A percentile compares a stretch with the other conserved stretches of the same genome.
phyloP scores from a whole-genome alignment of 1,284 basidiomycete species.

The Apiotrichum akiyoshidainum region DNA sequence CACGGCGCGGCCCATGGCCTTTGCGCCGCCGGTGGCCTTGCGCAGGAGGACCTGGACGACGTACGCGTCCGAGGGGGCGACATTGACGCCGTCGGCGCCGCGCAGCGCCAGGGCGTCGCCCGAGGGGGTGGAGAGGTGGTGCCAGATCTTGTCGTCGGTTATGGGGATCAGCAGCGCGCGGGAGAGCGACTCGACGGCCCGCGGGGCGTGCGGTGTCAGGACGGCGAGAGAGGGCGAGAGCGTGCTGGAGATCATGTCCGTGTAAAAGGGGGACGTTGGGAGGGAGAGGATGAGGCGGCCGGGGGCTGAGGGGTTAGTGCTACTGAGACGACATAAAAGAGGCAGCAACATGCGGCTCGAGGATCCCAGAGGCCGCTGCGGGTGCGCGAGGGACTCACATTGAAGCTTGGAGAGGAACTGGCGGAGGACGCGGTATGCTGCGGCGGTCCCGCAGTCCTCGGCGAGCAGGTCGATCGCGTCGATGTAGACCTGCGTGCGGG shows the following conservation, averaged over 20 bases:
- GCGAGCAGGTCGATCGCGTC: slow-evolving; percentile 44
- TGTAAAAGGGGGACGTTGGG: slow-evolving; percentile 57
- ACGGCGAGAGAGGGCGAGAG: slow-evolving; percentile 67
- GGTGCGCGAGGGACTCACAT: not conserved
- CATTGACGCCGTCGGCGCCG: slow-evolving; percentile 22
- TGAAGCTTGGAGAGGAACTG: slow-evolving; percentile 21
- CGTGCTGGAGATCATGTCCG: slow-evolving; percentile 60
- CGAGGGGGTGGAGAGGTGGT: slow-evolving; percentile 32
- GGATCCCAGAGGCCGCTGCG: too few species aligned
- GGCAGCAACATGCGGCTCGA: too few species aligned
- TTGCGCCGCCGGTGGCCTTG: slow-evolving; percentile 47
- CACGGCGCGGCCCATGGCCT: slow-evolving; percentile 41
- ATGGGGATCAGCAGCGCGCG: slow-evolving; percentile 59
- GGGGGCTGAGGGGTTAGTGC: slow-evolving; percentile 52
- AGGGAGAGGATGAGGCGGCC: slow-evolving; percentile 63
- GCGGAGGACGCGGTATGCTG: slow-evolving; percentile 30
- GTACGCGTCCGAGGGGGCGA: slow-evolving; percentile 11
- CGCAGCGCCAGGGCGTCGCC: slow-evolving; percentile 27
- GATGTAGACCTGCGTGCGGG: slow-evolving; percentile 38
- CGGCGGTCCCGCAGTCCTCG: slow-evolving; percentile 33
- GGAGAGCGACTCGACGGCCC: slow-evolving; percentile 63
- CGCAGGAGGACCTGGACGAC: slow-evolving; percentile 40
- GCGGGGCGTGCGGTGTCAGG: slow-evolving; percentile 64
- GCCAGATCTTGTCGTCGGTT: slow-evolving; percentile 30
- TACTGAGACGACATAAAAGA: too few species aligned